Percentiles rank a stretch among this genome's conserved stretches.
These are phyloP conservation scores for Castanea sativa DNA, from an alignment of 306 rosid species.

Conservation along the genomic window DNA sequence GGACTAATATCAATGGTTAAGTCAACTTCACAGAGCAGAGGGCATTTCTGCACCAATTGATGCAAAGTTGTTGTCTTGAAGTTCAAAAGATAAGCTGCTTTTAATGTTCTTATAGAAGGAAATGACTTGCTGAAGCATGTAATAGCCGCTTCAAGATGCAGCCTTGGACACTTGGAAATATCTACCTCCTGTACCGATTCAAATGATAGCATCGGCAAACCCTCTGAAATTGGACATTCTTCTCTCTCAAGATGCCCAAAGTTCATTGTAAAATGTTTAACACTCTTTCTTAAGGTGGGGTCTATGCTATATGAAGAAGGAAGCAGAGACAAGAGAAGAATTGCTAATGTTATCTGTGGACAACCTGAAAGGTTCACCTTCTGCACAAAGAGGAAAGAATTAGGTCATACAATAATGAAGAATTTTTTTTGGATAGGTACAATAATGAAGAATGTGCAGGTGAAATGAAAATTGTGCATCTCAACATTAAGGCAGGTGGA, in stretches of 20 bases:
- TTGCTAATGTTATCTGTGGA: conserved; percentile 62
- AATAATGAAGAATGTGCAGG: conserved; percentile 15
- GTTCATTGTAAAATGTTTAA: conserved; percentile 27
- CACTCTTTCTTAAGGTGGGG: conserved; percentile 35
- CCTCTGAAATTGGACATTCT: conserved; percentile 19
- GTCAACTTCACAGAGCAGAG: conserved; percentile 59
- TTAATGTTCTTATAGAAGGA: conserved; percentile 59
- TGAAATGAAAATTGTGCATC: conserved; percentile 7
- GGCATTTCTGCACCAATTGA: conserved; percentile 49
- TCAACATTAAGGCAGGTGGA: conserved; percentile 18
- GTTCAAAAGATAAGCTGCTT: conserved; percentile 63
- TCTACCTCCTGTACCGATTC: conserved; percentile 69
- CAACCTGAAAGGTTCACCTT: conserved; percentile 67
- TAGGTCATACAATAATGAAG: conserved; percentile 25
- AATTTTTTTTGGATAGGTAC: background rate
- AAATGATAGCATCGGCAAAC: conserved; percentile 38
- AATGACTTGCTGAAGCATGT: conserved; percentile 61
- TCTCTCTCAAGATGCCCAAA: conserved; percentile 36
- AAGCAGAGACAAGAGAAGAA: conserved; percentile 57
- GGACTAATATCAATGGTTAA: conserved; percentile 67
- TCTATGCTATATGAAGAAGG: conserved; percentile 48
- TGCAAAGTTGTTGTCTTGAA: conserved; percentile 37
- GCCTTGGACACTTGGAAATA: conserved; percentile 65
- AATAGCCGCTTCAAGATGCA: conserved; percentile 56
- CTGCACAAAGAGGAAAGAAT: conserved; percentile 50